A percentile compares a stretch with the other conserved stretches of the same genome.
These are phyloP conservation scores for Colletotrichum magnum DNA, from an alignment of 2,329 filamentous ascomycete species.

Conservation along the genomic window DNA sequence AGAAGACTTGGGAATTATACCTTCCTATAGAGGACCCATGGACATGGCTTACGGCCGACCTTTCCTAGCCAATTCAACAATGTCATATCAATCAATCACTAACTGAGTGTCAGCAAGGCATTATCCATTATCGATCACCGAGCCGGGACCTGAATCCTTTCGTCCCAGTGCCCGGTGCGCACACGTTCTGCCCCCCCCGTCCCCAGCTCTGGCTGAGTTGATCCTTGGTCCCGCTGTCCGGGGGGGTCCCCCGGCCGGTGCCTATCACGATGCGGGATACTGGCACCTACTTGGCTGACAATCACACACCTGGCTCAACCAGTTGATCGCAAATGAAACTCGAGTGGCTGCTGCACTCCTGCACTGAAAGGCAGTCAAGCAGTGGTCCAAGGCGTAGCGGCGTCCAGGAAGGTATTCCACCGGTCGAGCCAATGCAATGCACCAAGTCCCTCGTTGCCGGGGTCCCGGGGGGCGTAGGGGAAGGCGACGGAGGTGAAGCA, in stretches of 20 bases:
- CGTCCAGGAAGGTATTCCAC: neutral
- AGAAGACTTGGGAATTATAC: neutral
- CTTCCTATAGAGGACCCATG: neutral
- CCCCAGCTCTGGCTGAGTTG: conserved; percentile 13
- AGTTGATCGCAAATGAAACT: no score
- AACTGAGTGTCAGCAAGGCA: conserved; percentile 26
- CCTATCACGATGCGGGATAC: neutral
- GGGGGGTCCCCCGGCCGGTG: neutral
- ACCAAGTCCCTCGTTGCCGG: neutral
- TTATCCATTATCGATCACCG: neutral
- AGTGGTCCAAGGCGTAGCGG: conserved; percentile 1
- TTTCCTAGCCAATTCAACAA: conserved; percentile 10
- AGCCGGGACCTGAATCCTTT: conserved; percentile 22
- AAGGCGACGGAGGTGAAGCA: neutral
- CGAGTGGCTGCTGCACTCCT: no score
- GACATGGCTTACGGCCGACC: neutral
- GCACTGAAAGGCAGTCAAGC: neutral
- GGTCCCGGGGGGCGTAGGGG: conserved; percentile 4
- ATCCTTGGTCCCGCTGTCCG: no score
- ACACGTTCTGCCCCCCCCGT: neutral
- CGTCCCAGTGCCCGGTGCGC: conserved; percentile 15
- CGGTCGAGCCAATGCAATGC: conserved; percentile 9
- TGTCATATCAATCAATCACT: conserved; percentile 26
- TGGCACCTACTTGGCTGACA: neutral
- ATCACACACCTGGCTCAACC: no score